Evolutionary conservation across 768 basidiomycete genomes (phyloP), one percentile per base, ranked within the genome.

Genomic region (Leccinum aurantiacum): DNA sequence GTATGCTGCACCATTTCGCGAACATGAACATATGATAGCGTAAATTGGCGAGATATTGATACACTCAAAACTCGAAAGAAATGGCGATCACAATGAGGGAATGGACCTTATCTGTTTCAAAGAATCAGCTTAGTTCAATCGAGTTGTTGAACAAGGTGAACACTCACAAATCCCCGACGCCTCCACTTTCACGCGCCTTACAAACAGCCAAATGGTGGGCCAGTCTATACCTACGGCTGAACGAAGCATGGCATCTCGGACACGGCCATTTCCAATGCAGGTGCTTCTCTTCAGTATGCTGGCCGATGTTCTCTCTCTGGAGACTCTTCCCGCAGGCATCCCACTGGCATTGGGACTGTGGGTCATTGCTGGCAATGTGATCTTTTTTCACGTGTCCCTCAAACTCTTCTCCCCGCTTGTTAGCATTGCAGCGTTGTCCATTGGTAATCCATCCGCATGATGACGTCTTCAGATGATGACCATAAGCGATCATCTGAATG

Each of bases 271-370:
- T 25, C 25, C 25, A 25, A 25, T 25, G 4, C 25, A 74, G 64
- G 33, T 72, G 72, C 4, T 1, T 57, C 11, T 70, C 70, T 35
- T 68, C 53, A 3, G 71, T 56, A 15, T 72, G 71, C 1, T 67
- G 37, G 4, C 58, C 51, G 17, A 72, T 38, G 7, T 53, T 58
- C 0, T 57, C 64, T 6, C 14, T 67, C 11, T 5, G 63, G 3
- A 72, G 37, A 6, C 5, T 17, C 0, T 64, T 63, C 2, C 54
- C 53, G 11, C 70, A 71, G 5, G 8, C 3, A 29, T 13, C 22
- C 70, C 70, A 71, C 10, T 1, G 29, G 46, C 71, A 71, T 9
- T 25, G 25, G 25, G 25, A 1, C 25, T 25, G 25, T 25, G 25
- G 25, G 25, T 25, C 25, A 25, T 25, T 25, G 25, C 25, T 25